Conservation (phyloP, 148 eudicot species). For the Gaultheria prostrata region DNA sequence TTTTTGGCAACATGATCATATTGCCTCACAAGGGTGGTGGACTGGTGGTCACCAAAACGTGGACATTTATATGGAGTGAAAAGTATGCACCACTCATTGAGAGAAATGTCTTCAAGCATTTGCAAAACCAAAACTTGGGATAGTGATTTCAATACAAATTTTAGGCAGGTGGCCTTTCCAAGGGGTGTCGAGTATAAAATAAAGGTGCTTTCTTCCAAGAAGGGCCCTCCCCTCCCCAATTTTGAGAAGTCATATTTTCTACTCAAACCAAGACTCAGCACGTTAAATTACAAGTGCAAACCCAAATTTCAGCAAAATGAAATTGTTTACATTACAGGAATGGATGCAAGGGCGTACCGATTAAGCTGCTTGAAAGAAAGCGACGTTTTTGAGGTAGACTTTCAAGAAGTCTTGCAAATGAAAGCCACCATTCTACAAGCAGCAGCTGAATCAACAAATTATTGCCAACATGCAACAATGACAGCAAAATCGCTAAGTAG, state of each 20-base stretch:
- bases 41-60: background rate
- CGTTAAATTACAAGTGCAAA: slow-evolving; percentile 10
- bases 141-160: background rate
- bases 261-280: background rate
- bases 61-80: background rate
- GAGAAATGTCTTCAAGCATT: background rate
- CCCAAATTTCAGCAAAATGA: background rate
- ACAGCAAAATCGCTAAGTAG: slow-evolving; percentile 72
- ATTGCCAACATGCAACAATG: slow-evolving; percentile 30
- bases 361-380: slow-evolving; percentile 68
- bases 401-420: slow-evolving; percentile 75
- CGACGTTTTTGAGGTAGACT: slow-evolving; percentile 79
- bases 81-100: background rate
- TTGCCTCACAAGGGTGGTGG: background rate
- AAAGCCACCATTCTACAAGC: slow-evolving; percentile 70
- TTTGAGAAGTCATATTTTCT: background rate
- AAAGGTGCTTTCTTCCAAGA: background rate
- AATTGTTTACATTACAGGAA: slow-evolving; percentile 52
- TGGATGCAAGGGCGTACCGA: slow-evolving; percentile 90
- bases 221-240: background rate
- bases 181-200: background rate
- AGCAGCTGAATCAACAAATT: slow-evolving; percentile 46
- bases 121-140: background rate
- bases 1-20: background rate
- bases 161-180: background rate